Evolutionary conservation across 495 filamentous ascomycete species (phyloP), one percentile per base, ranked within the genome.

Genomic region (Staphylotrichum tortipilum): DNA sequence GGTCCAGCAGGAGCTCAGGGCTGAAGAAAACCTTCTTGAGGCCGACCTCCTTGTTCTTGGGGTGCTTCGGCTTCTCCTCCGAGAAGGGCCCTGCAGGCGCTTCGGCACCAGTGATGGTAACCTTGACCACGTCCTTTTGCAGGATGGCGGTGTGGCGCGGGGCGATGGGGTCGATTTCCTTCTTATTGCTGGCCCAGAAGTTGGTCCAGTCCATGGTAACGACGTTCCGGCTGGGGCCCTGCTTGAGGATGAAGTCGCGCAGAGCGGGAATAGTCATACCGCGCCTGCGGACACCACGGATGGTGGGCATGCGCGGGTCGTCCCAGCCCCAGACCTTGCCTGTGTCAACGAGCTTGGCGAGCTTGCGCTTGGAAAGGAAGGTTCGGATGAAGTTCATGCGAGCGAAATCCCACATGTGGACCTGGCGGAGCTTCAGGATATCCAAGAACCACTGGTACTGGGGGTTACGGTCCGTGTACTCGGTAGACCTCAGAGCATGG

Each of bases 361-460:
- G 78, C 73, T 98, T 97, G 36, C 92, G 84, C 76, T 97, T 98
- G 77, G 50, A 95, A 76, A 63, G 34, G 51, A 62, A 59, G 10
- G 59, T 62, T 34, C 41, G 79, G 62, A 95, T 80, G 61, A 97
- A 96, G 77, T 95, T 96, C 78, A 97, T 88, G 58, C 92, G 84
- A 33, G 91, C 81, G 70, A 97, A 98, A 67, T 96, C 90, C 92
- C 92, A 97, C 69, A 97, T 86, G 67, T 96, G 81, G 11, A 97
- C 92, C 52, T 80, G 72, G 43, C 92, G 88, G 18, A 98, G 79
- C 54, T 86, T 81, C 39, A 97, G 77, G 0, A 87, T 79, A 50
- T 94, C 81, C 28, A 94, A 63, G 75, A 98, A 89, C 92, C 92
- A 98, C 63, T 92, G 81, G 71, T 97, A 98, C 70, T 95, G 91